A percentile compares a stretch with the other conserved stretches of the same genome.
Evolutionary conservation across 129 eudicot species (phyloP).

Genomic region (Cynara cardunculus): DNA sequence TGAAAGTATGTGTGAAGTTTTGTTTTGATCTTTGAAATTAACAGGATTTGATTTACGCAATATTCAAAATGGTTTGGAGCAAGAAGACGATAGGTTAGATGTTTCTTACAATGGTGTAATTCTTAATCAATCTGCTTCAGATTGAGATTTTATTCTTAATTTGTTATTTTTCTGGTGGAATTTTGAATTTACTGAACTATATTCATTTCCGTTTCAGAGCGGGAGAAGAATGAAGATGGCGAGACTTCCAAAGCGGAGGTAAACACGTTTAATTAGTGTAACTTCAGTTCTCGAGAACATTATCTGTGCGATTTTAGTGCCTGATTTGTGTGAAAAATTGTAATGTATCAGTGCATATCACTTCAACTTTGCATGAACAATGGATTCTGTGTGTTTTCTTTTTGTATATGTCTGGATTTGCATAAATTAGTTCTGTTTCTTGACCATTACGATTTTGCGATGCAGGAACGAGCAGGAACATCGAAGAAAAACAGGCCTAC

Average conservation of each 20-base stretch:
- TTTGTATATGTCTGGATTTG: not conserved
- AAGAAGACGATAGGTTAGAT: slow-evolving; percentile 57
- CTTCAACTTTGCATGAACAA: slow-evolving; percentile 7
- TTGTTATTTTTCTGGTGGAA: not conserved
- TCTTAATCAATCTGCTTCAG: not conserved
- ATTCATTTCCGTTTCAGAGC: slow-evolving; percentile 38
- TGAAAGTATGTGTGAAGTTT: not conserved
- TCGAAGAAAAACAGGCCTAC: slow-evolving; percentile 69
- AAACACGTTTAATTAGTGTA: not conserved
- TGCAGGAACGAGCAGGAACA: slow-evolving; percentile 62
- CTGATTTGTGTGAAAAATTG: not conserved
- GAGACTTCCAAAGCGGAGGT: slow-evolving; percentile 63
- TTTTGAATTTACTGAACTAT: not conserved
- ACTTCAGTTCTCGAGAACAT: not conserved
- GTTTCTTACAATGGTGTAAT: not conserved
- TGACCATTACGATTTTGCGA: slow-evolving; percentile 9
- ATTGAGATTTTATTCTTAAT: not conserved
- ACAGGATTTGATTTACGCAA: slow-evolving; percentile 67
- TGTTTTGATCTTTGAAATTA: slow-evolving; percentile 1
- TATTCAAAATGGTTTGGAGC: slow-evolving; percentile 70
- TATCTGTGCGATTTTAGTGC: not conserved
- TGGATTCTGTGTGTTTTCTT: not conserved
- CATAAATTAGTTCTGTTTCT: not conserved
- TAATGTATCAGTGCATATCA: not conserved
- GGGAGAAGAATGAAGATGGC: slow-evolving; percentile 40